Evolutionary conservation across 2,329 filamentous ascomycete genomes (phyloP), one percentile per base, ranked within the genome.

Genomic region (Colletotrichum destructivum): DNA sequence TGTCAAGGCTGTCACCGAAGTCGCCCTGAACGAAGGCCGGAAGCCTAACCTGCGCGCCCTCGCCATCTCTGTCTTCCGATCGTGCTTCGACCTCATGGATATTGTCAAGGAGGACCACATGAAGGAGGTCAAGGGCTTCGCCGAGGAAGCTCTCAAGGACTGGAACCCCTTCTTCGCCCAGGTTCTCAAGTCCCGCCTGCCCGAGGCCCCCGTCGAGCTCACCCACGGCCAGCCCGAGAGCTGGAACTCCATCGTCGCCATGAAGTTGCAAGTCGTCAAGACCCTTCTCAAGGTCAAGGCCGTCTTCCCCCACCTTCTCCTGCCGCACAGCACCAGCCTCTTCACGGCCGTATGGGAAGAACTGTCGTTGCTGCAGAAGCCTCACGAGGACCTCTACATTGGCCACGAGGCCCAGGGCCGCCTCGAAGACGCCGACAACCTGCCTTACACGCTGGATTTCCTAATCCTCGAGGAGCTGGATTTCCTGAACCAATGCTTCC

Each of bases 31-130:
- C 79, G 89, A 93, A 71, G 88, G 87, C 73, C 90, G 94, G 76
- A 95, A 94, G 79, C 88, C 93, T 12, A 90, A 90, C 71, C 86
- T 98, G 70, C 90, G 96, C 73, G 94, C 95, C 40, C 86, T 98
- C 75, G 94, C 96, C 49, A 92, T 98, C 52, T 94, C 93, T 51
- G 94, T 98, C 69, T 98, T 98, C 86, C 90, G 94, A 69, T 91
- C 91, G 60, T 98, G 94, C 82, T 97, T 99, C 81, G 95, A 98
- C 80, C 94, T 96, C 68, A 90, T 99, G 84, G 95, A 98, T 83
- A 97, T 98, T 90, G 93, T 98, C 75, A 93, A 98, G 86, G 95
- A 98, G 75, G 94, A 97, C 76, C 94, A 98, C 82, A 93, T 94
- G 78, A 88, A 89, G 69, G 94, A 94, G 66, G 94, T 98, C 73